Evolutionary conservation across 176 grass and related monocot genomes (phyloP), one percentile per base, ranked within the genome.

Genomic region (Puccinellia tenuiflora): DNA sequence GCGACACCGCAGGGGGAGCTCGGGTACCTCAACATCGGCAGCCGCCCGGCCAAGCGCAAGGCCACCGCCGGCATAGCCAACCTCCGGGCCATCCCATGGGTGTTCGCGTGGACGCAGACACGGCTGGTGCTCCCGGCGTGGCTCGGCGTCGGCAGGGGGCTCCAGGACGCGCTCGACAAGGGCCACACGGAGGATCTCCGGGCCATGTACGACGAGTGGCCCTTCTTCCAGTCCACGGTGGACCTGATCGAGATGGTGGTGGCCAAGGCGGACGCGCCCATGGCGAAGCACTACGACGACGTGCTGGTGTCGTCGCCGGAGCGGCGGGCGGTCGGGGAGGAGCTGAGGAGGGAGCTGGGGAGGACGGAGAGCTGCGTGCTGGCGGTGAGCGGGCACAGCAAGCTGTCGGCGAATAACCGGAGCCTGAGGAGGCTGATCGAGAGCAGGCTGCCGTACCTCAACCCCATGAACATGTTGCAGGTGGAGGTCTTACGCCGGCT

Each of bases 91-190:
- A 95, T 98, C 79, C 92, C 95, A 1, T 98, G 95, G 95, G 85
- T 98, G 71, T 95, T 98, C 34, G 95, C 95, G 11, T 98, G 95
- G 95, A 95, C 92, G 62, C 95, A 98, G 82, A 98, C 95, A 31
- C 88, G 95, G 51, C 91, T 92, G n/a, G 95, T 89, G 40, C 88
- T 97, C 0, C 95, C 95, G 2, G 95, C 95, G 26, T 95, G 95
- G 92, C 90, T 98, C 0, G 92, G 95, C 31, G 90, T 98, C 7
- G 92, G 95, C 2, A 54, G 76, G 2, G 95, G 95, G 2, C 88
- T 98, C 2, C 88, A 91, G 83, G 80, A 79, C 61, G 95, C 90
- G 5, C 77, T 83, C 12, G 92, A 98, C 43, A 67, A 78, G 5
- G 95, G 95, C 1, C 92, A 86, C 79, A 74, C 88, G 21, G 76